Base-by-base conservation (phyloP, 2,329 filamentous ascomycete species). In the Colletotrichum gloeosporioides region DNA sequence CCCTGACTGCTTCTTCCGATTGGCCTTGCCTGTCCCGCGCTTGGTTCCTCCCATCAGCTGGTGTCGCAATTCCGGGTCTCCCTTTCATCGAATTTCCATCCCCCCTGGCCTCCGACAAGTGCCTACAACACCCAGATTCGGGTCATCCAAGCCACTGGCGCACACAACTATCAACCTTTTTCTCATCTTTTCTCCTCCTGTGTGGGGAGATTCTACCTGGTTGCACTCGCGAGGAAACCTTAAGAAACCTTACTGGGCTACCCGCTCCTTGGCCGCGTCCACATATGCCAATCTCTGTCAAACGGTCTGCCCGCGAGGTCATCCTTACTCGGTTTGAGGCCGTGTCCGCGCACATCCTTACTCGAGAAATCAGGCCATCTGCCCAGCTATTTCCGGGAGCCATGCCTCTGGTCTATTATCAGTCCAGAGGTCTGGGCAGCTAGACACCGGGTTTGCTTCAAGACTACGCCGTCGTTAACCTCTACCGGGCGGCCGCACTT, bases 311-410 rank as follows among this genome's bases (percentile, higher is more conserved):
- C 55, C 31, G 62, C 8, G 57, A 73, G 32, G 44, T 64, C 70
- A 25, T 67, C 64, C 39, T 73, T 32, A 65, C 65, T 71, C 72
- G 18, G 25, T 18, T 22, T 29, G 49, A 61, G 29, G 62, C 15
- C 53, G n/a, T 25, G 18, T 27, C 34, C 55, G 34, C 59, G 13
- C 8, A 53, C 8, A 27, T n/a, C 31, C 57, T 55, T 69, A 64
- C 64, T 65, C 70, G 59, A 49, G 13, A 59, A 71, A 73, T 49
- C 70, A 73, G 69, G 29, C 65, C 59, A 74, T 61, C 65, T 44
- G 22, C 44, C n/a, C 18, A 15, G 36, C 55, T 55, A 64, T 65
- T 18, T 18, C 22, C 29, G 8, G 36, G 22, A n/a, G 36, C 15
- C 8, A 61, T 39, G 69, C 57, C 34, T 73, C 16, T 39, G 34